These are phyloP conservation scores for Candida labiduridarum DNA, from an alignment of 1,139 yeast species.

Conservation along the genomic window DNA sequence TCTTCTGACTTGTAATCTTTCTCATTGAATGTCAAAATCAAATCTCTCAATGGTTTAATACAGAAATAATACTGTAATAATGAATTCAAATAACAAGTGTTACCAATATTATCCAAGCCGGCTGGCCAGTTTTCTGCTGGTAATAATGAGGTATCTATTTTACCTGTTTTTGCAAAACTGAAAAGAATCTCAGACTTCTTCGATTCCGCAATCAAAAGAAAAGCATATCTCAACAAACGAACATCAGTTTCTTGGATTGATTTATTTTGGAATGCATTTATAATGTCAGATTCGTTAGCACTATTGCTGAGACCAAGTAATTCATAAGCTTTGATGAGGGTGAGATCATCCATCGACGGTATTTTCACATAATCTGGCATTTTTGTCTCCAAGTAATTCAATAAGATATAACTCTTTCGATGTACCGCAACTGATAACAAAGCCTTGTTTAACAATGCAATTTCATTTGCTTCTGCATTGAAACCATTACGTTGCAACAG, in stretches of 20 bases:
- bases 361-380: conserved; percentile 35
- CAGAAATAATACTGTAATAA: conserved; percentile 87
- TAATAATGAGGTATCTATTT: conserved; percentile 58
- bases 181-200: conserved; percentile 55
- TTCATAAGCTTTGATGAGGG: conserved; percentile 39
- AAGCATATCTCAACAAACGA: conserved; percentile 50
- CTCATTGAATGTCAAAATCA: conserved; percentile 57
- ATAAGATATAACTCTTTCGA: conserved; percentile 43
- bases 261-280: conserved; percentile 54
- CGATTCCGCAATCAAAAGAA: conserved; percentile 49
- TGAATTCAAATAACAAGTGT: conserved; percentile 92
- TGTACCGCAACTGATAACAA: conserved; percentile 44
- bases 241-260: conserved; percentile 36
- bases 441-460: conserved; percentile 32
- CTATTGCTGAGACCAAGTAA: conserved; percentile 44
- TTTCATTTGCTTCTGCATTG: conserved; percentile 43
- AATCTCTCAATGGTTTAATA: conserved; percentile 75
- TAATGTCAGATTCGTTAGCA: conserved; percentile 58
- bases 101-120: conserved; percentile 91
- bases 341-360: conserved; percentile 15
- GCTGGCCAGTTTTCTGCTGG: conserved; percentile 80
- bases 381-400: conserved; percentile 49
- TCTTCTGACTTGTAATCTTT: conserved; percentile 19
- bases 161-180: conserved; percentile 58
- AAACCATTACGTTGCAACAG: conserved; percentile 65